Conservation (phyloP, 176 grass and related monocot genomes). For the Elymus sibiricus region DNA sequence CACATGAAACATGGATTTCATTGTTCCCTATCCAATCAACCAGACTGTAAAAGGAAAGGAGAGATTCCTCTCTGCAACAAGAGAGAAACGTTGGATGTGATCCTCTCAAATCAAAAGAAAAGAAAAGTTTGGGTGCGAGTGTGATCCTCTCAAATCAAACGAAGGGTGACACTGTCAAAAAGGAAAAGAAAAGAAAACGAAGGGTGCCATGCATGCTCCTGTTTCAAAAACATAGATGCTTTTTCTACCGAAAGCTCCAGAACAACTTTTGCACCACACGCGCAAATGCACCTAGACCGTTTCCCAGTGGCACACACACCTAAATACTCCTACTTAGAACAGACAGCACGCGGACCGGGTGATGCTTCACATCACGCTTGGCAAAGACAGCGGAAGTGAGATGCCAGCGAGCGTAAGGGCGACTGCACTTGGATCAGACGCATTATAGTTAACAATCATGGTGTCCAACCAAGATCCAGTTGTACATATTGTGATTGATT, state of each 20-base stretch:
- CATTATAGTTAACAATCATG: background rate
- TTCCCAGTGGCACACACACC: background rate
- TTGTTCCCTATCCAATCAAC: too few relatives aligned
- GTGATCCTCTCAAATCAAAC: background rate
- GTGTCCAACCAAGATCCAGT: background rate
- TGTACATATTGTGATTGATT: background rate
- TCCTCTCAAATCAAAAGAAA: background rate
- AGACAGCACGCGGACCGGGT: background rate
- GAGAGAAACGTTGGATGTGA: too few relatives aligned
- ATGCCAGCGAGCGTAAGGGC: background rate
- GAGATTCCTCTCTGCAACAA: too few relatives aligned
- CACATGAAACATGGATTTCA: too few relatives aligned
- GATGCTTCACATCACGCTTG: background rate
- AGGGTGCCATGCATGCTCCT: background rate
- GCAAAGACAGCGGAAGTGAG: background rate
- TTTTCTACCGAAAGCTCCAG: background rate
- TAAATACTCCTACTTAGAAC: background rate
- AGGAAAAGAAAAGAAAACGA: conserved; percentile 13
- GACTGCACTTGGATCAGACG: background rate
- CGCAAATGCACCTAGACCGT: background rate
- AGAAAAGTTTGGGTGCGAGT: background rate
- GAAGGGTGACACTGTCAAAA: background rate
- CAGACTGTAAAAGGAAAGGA: too few relatives aligned
- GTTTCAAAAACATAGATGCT: background rate
- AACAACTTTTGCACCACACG: background rate